Base-by-base conservation (phyloP, 495 filamentous ascomycete species). In the Pyrenula aspistea region DNA sequence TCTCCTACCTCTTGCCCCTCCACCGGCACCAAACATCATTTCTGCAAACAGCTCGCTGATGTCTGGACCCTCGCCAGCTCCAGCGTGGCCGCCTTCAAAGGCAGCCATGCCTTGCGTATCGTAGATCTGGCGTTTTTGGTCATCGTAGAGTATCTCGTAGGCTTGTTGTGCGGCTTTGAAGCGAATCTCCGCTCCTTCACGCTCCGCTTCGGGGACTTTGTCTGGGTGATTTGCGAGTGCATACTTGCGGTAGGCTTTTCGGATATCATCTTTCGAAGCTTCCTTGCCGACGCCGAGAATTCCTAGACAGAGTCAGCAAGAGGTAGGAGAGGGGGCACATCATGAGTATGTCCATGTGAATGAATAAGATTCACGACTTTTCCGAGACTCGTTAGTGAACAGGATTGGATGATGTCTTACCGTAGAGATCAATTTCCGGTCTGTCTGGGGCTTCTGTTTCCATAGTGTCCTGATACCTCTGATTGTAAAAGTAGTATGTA, bases 231-330 rank as follows among this genome's bases (percentile, higher is more conserved):
- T 86, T 63, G 84, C 75, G 42, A 96, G 80, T 0, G 93, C 94
- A 62, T 90, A 93, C 83, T 96, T 97, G 71, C 91, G 88, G 71
- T 96, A 98, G 48, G 93, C 94, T 69, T 96, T 95, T 69, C 94
- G 95, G 71, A 98, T 88, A 57, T 96, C 90, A 61, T 85, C 79
- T 64, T 88, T 87, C 65, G 73, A 83, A 47, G 92, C 86, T 52
- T 69, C 68, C 60, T 76, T 82, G 57, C 81, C 71, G 60, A 96
- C 74, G 49, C 83, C 86, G 52, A 98, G 82, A 67, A 96, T 76
- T 72, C 85, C 92, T 85, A 59, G 57, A 42, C 20, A 56, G 24
- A 49, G 49, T 64, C 51, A 63, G 63, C 55, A 19, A 22, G 12
- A 8, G 22, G 12, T 15, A 8, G 15, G n/a, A n/a, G n/a, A n/a